Evolutionary conservation across 2,329 filamentous ascomycete genomes (phyloP).

Genomic region (Aureobasidium lini): DNA sequence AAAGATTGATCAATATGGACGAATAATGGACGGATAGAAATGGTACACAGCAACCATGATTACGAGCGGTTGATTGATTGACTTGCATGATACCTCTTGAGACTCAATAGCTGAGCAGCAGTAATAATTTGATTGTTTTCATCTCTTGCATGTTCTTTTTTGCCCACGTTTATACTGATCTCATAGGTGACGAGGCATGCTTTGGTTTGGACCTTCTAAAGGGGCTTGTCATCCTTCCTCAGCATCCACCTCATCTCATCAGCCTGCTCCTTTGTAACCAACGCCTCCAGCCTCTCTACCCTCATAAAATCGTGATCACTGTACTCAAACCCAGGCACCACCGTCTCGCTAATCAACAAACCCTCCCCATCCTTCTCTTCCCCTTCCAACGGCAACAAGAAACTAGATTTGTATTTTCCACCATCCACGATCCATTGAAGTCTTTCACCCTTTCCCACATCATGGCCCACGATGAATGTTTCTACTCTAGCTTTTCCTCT

Average conservation of each 20-base stretch:
- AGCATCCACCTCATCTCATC: constrained; percentile 41
- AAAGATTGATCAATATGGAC: not conserved
- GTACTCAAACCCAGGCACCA: constrained; percentile 61
- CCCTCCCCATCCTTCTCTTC: constrained; percentile 31
- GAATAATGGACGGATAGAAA: not conserved
- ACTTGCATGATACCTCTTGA: constrained; percentile 8
- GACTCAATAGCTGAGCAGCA: not conserved
- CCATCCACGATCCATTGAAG: constrained; percentile 64
- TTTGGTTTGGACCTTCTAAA: not conserved
- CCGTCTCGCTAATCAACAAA: constrained; percentile 60
- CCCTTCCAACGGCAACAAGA: constrained; percentile 43
- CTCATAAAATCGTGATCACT: constrained; percentile 60
- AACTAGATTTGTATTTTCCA: constrained; percentile 59
- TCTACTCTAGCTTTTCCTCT: constrained; percentile 47
- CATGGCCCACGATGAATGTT: constrained; percentile 54
- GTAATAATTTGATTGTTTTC: not conserved
- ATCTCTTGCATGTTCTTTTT: not conserved
- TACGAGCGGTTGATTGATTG: not conserved
- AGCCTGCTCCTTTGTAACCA: constrained; percentile 46
- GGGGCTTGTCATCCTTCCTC: constrained; percentile 21
- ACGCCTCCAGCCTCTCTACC: constrained; percentile 40
- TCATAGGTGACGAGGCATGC: not conserved
- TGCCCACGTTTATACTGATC: not conserved
- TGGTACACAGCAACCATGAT: not conserved
- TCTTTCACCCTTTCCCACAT: constrained; percentile 52